Evolutionary conservation across 495 filamentous ascomycete species (phyloP).

Genomic region (Durotheca rogersii): DNA sequence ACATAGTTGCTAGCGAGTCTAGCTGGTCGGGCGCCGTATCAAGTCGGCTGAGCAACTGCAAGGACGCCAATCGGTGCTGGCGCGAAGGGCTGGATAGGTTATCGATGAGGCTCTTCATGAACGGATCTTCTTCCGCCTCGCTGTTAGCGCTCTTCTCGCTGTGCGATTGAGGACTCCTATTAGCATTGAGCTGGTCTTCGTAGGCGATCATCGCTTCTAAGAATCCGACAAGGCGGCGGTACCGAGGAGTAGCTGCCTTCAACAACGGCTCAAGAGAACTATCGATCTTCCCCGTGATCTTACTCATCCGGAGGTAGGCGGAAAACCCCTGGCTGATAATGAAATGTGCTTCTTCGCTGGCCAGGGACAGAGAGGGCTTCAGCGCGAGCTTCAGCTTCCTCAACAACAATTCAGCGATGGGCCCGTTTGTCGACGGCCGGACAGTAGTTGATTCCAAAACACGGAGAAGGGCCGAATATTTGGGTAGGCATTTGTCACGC

Average conservation of each 20-base stretch:
- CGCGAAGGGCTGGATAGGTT: conserved; percentile 75
- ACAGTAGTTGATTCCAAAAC: conserved; percentile 50
- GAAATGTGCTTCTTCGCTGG: conserved; percentile 58
- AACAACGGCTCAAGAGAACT: conserved; percentile 56
- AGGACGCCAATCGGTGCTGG: conserved; percentile 64
- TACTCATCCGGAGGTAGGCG: conserved; percentile 54
- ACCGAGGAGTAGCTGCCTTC: conserved; percentile 59
- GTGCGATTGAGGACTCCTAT: conserved; percentile 33
- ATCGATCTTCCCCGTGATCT: conserved; percentile 51
- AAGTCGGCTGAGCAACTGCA: conserved; percentile 64
- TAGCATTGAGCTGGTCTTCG: conserved; percentile 50
- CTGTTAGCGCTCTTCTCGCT: conserved; percentile 39
- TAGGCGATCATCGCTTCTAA: conserved; percentile 65
- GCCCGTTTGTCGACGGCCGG: conserved; percentile 54
- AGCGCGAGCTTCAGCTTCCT: conserved; percentile 58
- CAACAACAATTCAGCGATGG: conserved; percentile 56
- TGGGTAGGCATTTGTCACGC: conserved; percentile 56
- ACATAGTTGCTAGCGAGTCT: conserved; percentile 54
- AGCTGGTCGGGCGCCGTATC: conserved; percentile 38
- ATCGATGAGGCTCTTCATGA: conserved; percentile 62
- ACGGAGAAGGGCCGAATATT: conserved; percentile 55
- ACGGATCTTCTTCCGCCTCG: conserved; percentile 51
- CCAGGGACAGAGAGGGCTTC: conserved; percentile 54
- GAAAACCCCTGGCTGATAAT: conserved; percentile 58
- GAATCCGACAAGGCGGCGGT: conserved; percentile 63